Evolutionary conservation across 768 basidiomycete species (phyloP), one percentile per base, ranked within the genome.

Genomic region (Psilocybe cyanescens): DNA sequence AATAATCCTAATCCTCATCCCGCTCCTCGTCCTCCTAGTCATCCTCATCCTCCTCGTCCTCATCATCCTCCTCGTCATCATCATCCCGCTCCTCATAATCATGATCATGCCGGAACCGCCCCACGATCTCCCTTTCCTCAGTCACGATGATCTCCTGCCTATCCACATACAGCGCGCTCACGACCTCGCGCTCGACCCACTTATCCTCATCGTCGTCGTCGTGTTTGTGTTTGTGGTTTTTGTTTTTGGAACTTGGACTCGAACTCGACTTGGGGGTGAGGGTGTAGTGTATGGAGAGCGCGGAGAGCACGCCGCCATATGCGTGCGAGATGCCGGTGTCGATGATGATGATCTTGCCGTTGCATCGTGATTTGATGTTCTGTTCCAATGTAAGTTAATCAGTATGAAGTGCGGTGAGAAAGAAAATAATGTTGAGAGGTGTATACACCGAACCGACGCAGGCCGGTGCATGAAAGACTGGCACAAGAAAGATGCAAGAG

Each of bases 301-400:
- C 94, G 1, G 95, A 96, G 4, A 97, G 79, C 0, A 86, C 88
- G 11, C 97, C 97, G n/a, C 94, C 95, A 68, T 97, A 98, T 1
- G 96, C 96, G 71, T 92, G 92, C 4, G 94, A 95, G 53, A 97
- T 96, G n/a, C 94, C 95, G 0, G 97, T 99, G 71, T 99, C 97
- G 54, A 99, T 98, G 62, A 99, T 91, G 66, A 99, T 89, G 47
- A 98, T 86, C 68, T 92, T 95, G n/a, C 94, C 95, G 41, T 86
- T 81, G 71, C 97, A 99, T 59, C 95, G 80, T 4, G 91, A 86
- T 3, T 91, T 87, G 51, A 98, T 96, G 65, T 85, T 86, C 83
- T 93, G 24, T 24, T 24, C 0, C 24, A 24, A 24, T 1, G 19
- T 19, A 19, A 19, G 19, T 53, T 12, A 55, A 58, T 64, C 37